phyloP scores from a whole-genome alignment of 768 basidiomycete genomes.

The Amanita phalloides region DNA sequence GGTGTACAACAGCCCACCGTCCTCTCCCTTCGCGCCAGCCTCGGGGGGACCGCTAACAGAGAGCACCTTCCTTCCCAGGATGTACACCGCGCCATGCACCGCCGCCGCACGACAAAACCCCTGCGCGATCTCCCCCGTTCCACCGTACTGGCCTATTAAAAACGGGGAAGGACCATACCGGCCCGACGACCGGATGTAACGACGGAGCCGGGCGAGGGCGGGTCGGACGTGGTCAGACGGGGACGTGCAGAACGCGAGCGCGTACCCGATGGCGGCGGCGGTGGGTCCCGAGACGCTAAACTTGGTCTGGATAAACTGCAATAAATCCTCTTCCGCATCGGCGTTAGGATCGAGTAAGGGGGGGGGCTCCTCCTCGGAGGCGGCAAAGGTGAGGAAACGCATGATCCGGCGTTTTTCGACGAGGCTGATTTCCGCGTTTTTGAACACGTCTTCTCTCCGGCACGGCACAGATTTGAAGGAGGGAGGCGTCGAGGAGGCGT shows the following conservation, averaged over 20 bases:
- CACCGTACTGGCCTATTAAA: conserved; percentile 92
- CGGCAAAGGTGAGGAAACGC: conserved; percentile 82
- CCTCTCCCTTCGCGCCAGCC: not conserved
- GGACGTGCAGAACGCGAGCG: conserved; percentile 61
- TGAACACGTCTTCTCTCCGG: conserved; percentile 91
- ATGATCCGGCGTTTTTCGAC: conserved; percentile 86
- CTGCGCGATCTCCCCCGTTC: conserved; percentile 85
- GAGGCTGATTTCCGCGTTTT: conserved; percentile 62
- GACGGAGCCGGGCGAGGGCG: conserved; percentile 58
- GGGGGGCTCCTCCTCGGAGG: conserved; percentile 61
- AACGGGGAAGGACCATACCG: conserved; percentile 78
- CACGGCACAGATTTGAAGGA: conserved; percentile 63
- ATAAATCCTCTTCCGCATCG: conserved; percentile 40
- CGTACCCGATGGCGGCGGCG: conserved; percentile 57
- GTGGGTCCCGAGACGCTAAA: conserved; percentile 56
- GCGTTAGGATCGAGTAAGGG: conserved; percentile 51
- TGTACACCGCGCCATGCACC: conserved; percentile 66
- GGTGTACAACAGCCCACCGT: conserved; percentile 25
- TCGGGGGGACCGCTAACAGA: conserved; percentile 12
- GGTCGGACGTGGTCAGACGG: conserved; percentile 37
- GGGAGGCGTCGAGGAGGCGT: conserved; percentile 23
- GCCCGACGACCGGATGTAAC: conserved; percentile 70
- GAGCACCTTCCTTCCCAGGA: conserved; percentile 45
- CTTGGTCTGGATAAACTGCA: conserved; percentile 29
- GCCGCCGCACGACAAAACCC: conserved; percentile 86